Evolutionary conservation across 495 filamentous ascomycete genomes (phyloP).

Genomic region (Hyaloscypha variabilis): DNA sequence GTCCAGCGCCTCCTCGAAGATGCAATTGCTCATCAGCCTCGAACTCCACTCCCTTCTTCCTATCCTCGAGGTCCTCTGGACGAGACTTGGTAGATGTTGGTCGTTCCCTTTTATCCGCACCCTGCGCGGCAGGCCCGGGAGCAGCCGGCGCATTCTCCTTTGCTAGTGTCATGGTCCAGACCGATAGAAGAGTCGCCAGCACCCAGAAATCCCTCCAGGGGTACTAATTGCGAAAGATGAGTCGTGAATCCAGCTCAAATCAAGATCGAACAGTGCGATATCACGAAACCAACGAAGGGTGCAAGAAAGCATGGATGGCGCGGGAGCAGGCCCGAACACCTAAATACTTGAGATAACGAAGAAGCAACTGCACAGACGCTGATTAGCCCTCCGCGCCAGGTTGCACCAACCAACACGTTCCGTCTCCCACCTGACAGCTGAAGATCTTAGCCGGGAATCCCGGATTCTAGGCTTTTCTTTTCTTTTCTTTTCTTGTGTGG

Average conservation of each 20-base stretch:
- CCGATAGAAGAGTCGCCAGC: too few species aligned
- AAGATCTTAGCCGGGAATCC: background rate
- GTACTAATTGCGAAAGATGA: background rate
- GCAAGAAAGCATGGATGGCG: background rate
- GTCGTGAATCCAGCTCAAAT: background rate
- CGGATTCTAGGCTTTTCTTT: background rate
- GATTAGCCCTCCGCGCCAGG: background rate
- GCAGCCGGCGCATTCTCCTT: background rate
- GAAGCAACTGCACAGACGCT: conserved; percentile 1
- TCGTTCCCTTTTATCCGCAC: background rate
- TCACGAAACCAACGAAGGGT: background rate
- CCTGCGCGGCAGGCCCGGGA: background rate
- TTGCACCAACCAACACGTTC: background rate
- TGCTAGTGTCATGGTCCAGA: background rate
- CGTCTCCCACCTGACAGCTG: background rate
- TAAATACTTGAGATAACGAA: background rate
- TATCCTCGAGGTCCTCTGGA: background rate
- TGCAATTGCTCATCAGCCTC: background rate
- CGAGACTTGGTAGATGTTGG: background rate
- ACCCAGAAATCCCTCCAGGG: background rate
- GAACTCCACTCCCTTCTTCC: background rate
- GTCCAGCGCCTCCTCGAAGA: background rate
- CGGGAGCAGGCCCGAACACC: background rate
- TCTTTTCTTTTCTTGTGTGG: too few species aligned
- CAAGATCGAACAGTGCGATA: background rate